These are phyloP conservation scores for Penicillium brevicompactum DNA, from an alignment of 2,329 filamentous ascomycete species.

Conservation along the genomic window DNA sequence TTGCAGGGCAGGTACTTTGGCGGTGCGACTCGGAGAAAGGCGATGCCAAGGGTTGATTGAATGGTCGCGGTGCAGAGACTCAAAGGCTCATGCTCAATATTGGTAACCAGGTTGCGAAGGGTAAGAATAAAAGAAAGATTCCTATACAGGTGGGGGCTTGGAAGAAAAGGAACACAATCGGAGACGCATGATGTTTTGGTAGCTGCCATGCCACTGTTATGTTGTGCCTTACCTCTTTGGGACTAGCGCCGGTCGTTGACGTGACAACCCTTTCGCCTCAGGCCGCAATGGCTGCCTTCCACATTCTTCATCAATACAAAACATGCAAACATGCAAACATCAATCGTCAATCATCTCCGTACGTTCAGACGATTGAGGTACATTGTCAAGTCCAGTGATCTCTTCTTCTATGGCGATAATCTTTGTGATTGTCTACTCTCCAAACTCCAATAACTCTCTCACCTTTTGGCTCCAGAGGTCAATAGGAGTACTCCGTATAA, in stretches of 20 bases:
- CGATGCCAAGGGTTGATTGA: constrained; percentile 14
- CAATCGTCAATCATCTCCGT: too few relatives aligned
- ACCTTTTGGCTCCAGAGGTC: too few relatives aligned
- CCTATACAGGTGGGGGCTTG: constrained; percentile 17
- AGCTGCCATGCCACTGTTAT: constrained; percentile 44
- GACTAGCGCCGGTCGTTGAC: constrained; percentile 41
- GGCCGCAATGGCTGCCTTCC: constrained; percentile 12
- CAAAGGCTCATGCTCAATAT: constrained; percentile 34
- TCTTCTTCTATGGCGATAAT: too few relatives aligned
- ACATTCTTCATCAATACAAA: constrained; percentile 7
- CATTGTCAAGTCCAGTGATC: too few relatives aligned
- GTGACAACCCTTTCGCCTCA: constrained; percentile 41
- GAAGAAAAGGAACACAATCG: constrained; percentile 22
- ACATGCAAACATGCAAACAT: not conserved
- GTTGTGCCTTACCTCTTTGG: constrained; percentile 36
- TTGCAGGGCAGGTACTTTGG: constrained; percentile 4
- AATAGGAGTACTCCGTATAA: too few relatives aligned
- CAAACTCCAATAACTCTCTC: too few relatives aligned
- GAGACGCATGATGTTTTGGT: constrained; percentile 35
- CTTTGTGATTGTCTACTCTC: too few relatives aligned
- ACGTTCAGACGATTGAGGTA: too few relatives aligned
- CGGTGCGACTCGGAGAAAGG: constrained; percentile 8
- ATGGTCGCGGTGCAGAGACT: constrained; percentile 16
- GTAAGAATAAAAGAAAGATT: constrained; percentile 28
- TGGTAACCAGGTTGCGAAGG: constrained; percentile 2